Evolutionary conservation across 2,329 filamentous ascomycete genomes (phyloP), one percentile per base, ranked within the genome.

Genomic region (Hysterium pulicare): DNA sequence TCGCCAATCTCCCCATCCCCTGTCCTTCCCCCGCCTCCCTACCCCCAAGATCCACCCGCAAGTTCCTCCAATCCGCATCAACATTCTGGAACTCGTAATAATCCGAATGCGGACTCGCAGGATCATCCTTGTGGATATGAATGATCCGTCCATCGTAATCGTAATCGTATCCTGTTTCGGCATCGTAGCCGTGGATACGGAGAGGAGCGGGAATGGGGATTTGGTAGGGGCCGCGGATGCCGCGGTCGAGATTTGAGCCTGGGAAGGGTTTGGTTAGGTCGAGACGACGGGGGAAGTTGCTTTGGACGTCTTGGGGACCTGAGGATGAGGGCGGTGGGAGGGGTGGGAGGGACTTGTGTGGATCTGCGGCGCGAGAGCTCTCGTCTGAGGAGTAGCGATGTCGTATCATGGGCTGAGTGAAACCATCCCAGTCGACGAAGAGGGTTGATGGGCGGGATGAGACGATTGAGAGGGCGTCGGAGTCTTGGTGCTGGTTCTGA

Each of bases 351-450:
- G 16, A 17, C 33, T 34, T 42, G 26, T 9, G 42, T 17, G n/a
- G n/a, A n/a, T n/a, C n/a, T n/a, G n/a, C n/a, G n/a, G n/a, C n/a
- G n/a, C n/a, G n/a, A n/a, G n/a, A n/a, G n/a, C n/a, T 5, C 32
- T 21, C 33, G n/a, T 38, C 13, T 13, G 38, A 1, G 31, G 19
- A 7, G 15, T 49, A 41, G 1, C 50, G 45, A 17, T 48, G 49
- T 5, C 31, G 38, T 10, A 51, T 26, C 1, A 35, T 11, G 23
- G 44, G 44, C 20, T 38, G 26, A 5, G 38, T 42, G 1, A 24
- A 13, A 13, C 41, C 42, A 17, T 53, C 48, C 34, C 49, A 60
- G 34, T 61, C 56, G 1, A 61, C 46, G 17, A 59, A 46, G 45
- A 60, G 41, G 2, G 57, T 59, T 6, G 50, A 50, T 1, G 26